phyloP scores from a whole-genome alignment of 2,329 filamentous ascomycete genomes.

The Torrubiellomyces zombiae region DNA sequence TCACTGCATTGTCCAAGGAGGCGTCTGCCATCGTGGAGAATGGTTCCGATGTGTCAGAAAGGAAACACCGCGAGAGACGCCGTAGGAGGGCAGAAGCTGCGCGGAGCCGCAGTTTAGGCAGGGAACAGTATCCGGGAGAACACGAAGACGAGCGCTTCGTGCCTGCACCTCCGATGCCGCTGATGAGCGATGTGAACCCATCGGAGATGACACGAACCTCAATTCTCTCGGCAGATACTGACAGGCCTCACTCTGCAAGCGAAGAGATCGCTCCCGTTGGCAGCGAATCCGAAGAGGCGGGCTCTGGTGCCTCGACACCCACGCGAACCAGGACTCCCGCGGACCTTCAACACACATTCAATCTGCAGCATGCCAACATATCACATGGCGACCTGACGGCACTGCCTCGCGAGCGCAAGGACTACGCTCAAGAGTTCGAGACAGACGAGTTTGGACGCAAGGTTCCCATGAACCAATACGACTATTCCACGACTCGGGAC shows the following conservation, averaged over 20 bases:
- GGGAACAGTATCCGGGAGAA: slow-evolving; percentile 30
- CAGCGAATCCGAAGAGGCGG: slow-evolving; percentile 43
- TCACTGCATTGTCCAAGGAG: slow-evolving; percentile 18
- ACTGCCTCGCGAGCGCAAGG: slow-evolving; percentile 30
- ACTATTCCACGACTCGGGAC: slow-evolving; percentile 17
- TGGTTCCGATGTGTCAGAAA: slow-evolving; percentile 29
- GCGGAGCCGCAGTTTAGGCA: slow-evolving; percentile 24
- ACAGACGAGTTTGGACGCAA: slow-evolving; percentile 27
- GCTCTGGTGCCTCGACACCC: slow-evolving; percentile 44
- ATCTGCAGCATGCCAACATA: slow-evolving; percentile 49
- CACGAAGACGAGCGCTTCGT: slow-evolving; percentile 35
- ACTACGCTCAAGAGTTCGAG: slow-evolving; percentile 30
- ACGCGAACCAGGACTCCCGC: slow-evolving; percentile 40
- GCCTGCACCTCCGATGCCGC: slow-evolving; percentile 59
- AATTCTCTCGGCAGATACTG: slow-evolving; percentile 67
- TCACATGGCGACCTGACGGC: slow-evolving; percentile 42
- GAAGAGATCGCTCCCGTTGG: slow-evolving; percentile 42
- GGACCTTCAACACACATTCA: slow-evolving; percentile 43
- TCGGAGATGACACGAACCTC: slow-evolving; percentile 82
- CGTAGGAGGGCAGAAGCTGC: slow-evolving; percentile 34
- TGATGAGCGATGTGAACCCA: slow-evolving; percentile 70
- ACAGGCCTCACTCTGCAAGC: slow-evolving; percentile 52
- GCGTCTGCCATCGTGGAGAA: slow-evolving; percentile 18
- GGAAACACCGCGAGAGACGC: slow-evolving; percentile 32
- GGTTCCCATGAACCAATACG: slow-evolving; percentile 24